Evolutionary conservation across 805 yeast species (phyloP), one percentile per base, ranked within the genome.

Genomic region (Pichia membranifaciens): DNA sequence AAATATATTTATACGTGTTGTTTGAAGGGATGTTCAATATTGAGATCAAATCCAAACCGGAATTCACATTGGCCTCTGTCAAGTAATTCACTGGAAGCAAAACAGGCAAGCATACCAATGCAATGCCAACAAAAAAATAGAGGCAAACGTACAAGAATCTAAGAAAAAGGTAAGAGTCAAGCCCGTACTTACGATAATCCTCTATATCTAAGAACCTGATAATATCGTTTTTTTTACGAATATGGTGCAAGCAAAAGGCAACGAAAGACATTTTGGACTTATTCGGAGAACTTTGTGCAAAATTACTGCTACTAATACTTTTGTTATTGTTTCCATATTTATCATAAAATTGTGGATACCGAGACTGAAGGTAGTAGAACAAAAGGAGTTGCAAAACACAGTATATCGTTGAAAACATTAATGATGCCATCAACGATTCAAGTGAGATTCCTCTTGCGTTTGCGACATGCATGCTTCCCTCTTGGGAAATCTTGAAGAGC

Each of bases 131-230:
- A 56, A 82, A 83, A 40, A 82, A 69, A 2, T 74, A 51, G 29
- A 78, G 57, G 10, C 84, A 57, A 4, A 82, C 65, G 42, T 68
- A 61, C 40, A 87, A 57, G 55, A 75, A 87, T 43, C 96, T 62
- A 2, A 87, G 56, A 53, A 86, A 82, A 57, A 83, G 81, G 59
- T 83, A 87, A 0, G 89, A 80, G 61, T 88, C 96, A 7, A 86
- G 59, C 0, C 96, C 95, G 51, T 75, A 64, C 1, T 68, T 62
- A 23, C 71, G 58, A 54, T 78, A 81, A 25, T 68, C 65, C 8
- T 69, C 67, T 5, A 77, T 65, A 8, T 58, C 51, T 25, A 77
- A 45, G 0, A 15, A 28, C 13, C 36, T 21, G 12, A 56, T 8
- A 13, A 43, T 33, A 40, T 47, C 41, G 17, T 42, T 31, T 28